A percentile compares a stretch with the other conserved stretches of the same genome.
phyloP scores from a whole-genome alignment of 495 filamentous ascomycete genomes.

The Rhizodiscina lignyota region DNA sequence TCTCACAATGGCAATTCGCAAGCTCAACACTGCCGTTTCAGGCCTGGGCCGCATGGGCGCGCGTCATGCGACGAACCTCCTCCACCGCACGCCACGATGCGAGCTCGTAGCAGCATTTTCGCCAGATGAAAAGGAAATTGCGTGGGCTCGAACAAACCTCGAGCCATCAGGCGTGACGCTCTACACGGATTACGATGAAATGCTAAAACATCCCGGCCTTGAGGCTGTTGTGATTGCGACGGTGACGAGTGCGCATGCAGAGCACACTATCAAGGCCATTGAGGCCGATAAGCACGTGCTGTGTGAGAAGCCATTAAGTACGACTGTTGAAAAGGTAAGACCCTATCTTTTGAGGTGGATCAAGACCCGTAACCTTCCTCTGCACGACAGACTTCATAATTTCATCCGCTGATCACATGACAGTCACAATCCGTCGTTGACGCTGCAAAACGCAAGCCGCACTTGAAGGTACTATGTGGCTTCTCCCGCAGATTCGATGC shows the following conservation, averaged over 20 bases:
- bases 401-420: too few relatives aligned
- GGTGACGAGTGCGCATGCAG: constrained; percentile 24
- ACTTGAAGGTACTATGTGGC: constrained; percentile 25
- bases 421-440: constrained; percentile 22
- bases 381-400: too few relatives aligned
- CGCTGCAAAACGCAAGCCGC: constrained; percentile 17
- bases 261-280: constrained; percentile 23
- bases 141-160: constrained; percentile 19
- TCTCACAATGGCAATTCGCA: constrained; percentile 11
- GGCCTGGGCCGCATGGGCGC: constrained; percentile 29
- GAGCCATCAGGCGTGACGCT: constrained; percentile 18
- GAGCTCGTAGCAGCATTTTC: constrained; percentile 23
- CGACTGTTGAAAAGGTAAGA: constrained; percentile 13
- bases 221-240: constrained; percentile 24
- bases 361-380: too few relatives aligned
- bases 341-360: too few relatives aligned
- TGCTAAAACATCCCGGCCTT: constrained; percentile 22
- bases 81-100: constrained; percentile 21
- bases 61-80: constrained; percentile 22
- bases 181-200: constrained; percentile 23
- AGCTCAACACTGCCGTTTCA: constrained; percentile 21
- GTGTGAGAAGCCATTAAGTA: constrained; percentile 28
- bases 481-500: constrained; percentile 28
- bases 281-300: constrained; percentile 22
- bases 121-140: constrained; percentile 16